Evolutionary conservation across 495 filamentous ascomycete genomes (phyloP).

Genomic region (Evansstolkia leycettana): DNA sequence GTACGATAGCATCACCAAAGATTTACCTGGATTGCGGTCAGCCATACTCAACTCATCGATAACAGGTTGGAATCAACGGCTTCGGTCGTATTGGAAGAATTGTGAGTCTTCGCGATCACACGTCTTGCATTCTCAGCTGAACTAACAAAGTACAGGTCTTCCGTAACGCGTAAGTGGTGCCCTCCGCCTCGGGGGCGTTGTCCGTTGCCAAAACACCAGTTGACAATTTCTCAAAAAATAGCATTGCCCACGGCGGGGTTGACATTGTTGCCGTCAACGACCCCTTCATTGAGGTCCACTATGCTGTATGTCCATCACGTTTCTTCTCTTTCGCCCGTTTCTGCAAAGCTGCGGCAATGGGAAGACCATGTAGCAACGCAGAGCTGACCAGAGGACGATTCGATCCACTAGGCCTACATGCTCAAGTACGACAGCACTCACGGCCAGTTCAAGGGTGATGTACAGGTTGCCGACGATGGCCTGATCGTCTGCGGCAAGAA

Average conservation of each 20-base stretch:
- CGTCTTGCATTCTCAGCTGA: background rate
- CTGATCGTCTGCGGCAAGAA: constrained; percentile 91
- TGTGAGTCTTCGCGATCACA: constrained; percentile 34
- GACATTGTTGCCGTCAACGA: constrained; percentile 96
- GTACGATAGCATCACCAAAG: constrained; percentile 9
- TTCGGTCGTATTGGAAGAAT: constrained; percentile 99
- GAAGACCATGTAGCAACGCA: no score
- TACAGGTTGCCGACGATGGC: constrained; percentile 60
- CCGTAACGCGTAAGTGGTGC: constrained; percentile 63
- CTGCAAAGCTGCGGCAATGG: constrained; percentile 1
- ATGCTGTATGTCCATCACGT: constrained; percentile 62
- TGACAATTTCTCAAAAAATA: no score
- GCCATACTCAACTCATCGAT: no score
- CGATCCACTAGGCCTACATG: constrained; percentile 73
- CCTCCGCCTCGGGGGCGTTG: no score
- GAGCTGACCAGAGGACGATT: constrained; percentile 1
- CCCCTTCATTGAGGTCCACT: constrained; percentile 96
- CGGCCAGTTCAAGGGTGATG: constrained; percentile 88
- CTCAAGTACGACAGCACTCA: constrained; percentile 97
- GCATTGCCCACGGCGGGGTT: constrained; percentile 72
- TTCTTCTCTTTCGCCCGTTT: background rate
- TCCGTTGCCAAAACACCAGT: no score
- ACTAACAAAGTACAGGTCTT: constrained; percentile 37
- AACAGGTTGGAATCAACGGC: constrained; percentile 90
- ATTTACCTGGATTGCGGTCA: no score